Evolutionary conservation across 176 grass and related monocot species (phyloP).

Genomic region (Eremochloa ophiuroides): DNA sequence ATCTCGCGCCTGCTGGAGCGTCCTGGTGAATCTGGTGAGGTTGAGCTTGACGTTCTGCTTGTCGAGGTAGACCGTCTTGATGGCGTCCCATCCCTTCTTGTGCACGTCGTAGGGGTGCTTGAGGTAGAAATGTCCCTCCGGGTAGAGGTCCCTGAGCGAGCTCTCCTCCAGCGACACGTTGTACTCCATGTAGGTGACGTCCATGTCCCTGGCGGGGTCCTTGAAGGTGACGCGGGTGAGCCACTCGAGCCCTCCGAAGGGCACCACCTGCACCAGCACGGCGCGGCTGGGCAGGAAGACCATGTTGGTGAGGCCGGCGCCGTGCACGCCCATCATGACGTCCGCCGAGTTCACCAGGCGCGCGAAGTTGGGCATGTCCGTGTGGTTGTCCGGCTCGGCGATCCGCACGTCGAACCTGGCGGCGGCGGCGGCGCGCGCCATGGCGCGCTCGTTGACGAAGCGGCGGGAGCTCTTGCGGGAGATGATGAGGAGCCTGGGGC

Average conservation of each 20-base stretch:
- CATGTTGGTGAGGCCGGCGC: conserved; percentile 65
- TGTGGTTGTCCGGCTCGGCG: conserved; percentile 48
- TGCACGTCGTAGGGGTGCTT: conserved; percentile 44
- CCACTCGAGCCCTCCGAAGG: conserved; percentile 51
- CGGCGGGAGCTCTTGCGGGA: conserved; percentile 46
- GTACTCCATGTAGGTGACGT: conserved; percentile 72
- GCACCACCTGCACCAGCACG: conserved; percentile 63
- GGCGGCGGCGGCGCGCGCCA: conserved; percentile 43
- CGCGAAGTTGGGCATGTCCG: conserved; percentile 48
- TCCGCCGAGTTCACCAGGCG: conserved; percentile 63
- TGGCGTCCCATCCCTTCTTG: conserved; percentile 48
- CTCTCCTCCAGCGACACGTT: conserved; percentile 64
- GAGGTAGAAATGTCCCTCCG: conserved; percentile 52
- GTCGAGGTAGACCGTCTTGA: conserved; percentile 43
- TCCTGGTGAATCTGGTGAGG: conserved; percentile 35
- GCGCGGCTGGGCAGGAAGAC: conserved; percentile 70
- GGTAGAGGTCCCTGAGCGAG: conserved; percentile 53
- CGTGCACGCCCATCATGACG: conserved; percentile 72
- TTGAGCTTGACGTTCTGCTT: conserved; percentile 67
- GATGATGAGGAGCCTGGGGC: conserved; percentile 67
- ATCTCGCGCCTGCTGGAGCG: conserved; percentile 37
- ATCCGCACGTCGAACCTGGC: conserved; percentile 61
- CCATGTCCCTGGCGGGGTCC: conserved; percentile 38
- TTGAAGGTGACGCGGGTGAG: conserved; percentile 43
- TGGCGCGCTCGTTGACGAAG: conserved; percentile 60